Base-by-base conservation (phyloP, 495 filamentous ascomycete genomes). In the Wilcoxina mikolae region DNA sequence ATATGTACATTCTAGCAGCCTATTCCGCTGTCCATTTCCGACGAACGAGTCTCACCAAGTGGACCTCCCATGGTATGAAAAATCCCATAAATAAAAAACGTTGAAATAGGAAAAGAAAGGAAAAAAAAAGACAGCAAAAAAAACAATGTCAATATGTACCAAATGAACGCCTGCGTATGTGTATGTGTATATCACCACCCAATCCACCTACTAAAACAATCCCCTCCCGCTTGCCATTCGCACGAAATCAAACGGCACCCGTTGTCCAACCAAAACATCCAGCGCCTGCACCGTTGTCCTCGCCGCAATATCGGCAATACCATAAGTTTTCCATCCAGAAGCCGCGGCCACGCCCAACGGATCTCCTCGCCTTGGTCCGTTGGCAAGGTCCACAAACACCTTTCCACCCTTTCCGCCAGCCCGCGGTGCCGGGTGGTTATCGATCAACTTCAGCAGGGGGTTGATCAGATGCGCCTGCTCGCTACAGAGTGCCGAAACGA, bases 201-300 rank as follows among this genome's bases (percentile, higher is more conserved):
- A 35, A 15, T 7, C 31, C 31, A 15, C 7, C 31, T 15, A 46
- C 43, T 56, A 56, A 28, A 48, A 86, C 63, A 86, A 65, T 23
- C 77, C 76, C 56, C 83, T 68, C 15, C 84, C 84, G 58, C 80
- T 81, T 5, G 84, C 83, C 70, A 89, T 72, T 35, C 84, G 68
- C 31, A 88, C 85, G 70, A 91, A 91, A 68, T 85, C 85, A 70
- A 85, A 88, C 24, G 83, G 82, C 31, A 91, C 84, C 65, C 88
- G 88, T 72, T 87, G 81, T 15, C 85, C 85, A 7, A 89, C 84
- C 7, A 91, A 71, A 57, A 89, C 60, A 43, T 84, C 72, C 9
- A 89, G 68, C 29, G 82, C 89, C 67, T 87, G 83, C 15, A 87
- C 84, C 18, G 83, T 87, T 10, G 83, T 87, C 70, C 85, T 89